Conservation (phyloP, 2,329 filamentous ascomycete species). For the Xylariaceae sp. region DNA sequence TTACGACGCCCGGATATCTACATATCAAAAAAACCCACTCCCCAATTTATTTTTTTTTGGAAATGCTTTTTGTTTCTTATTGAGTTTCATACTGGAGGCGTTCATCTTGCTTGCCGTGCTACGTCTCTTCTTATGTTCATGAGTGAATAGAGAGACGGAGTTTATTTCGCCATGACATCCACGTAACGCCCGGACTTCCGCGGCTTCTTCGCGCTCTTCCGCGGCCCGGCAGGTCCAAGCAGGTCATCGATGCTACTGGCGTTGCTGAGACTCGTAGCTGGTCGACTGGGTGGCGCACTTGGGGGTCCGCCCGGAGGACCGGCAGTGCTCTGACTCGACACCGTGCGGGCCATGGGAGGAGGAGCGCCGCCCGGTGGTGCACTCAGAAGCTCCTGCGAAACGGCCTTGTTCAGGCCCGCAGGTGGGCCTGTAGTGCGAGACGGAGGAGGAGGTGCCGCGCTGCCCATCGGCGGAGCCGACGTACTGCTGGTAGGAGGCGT, state of each 20-base stretch:
- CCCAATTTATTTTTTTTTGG: background rate
- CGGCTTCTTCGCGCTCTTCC: slow-evolving; percentile 63
- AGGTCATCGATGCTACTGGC: slow-evolving; percentile 95
- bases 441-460: slow-evolving; percentile 21
- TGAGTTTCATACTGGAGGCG: slow-evolving; percentile 4
- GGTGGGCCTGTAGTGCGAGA: slow-evolving; percentile 26
- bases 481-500: slow-evolving; percentile 43
- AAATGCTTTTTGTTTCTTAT: background rate
- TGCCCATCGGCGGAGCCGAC: slow-evolving; percentile 29
- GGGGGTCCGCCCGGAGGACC: slow-evolving; percentile 33
- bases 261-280: slow-evolving; percentile 77
- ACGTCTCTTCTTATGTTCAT: background rate
- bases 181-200: slow-evolving; percentile 88
- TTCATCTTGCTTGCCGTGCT: background rate
- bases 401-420: slow-evolving; percentile 32
- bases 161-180: slow-evolving; percentile 81
- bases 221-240: slow-evolving; percentile 65
- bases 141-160: background rate
- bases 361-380: slow-evolving; percentile 24
- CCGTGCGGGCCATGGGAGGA: slow-evolving; percentile 44
- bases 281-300: slow-evolving; percentile 59
- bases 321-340: slow-evolving; percentile 42
- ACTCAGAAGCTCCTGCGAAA: slow-evolving; percentile 36
- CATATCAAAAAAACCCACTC: background rate
- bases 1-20: background rate